phyloP scores from a whole-genome alignment of 148 eudicot species.

The Fagopyrum esculentum region DNA sequence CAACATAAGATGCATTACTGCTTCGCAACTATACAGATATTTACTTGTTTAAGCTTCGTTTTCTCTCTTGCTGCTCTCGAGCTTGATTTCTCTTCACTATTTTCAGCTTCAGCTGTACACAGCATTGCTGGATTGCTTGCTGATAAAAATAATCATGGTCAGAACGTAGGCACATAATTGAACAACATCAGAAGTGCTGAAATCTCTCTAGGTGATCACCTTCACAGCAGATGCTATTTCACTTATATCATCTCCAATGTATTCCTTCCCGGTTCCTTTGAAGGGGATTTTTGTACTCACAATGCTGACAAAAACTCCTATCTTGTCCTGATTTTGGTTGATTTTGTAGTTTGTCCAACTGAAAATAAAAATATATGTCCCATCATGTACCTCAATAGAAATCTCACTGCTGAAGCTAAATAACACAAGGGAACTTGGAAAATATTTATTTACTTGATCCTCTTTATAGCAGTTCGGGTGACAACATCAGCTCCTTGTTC shows the following conservation, averaged over 20 bases:
- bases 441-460: constrained; percentile 62
- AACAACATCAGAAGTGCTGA: not conserved
- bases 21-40: not conserved
- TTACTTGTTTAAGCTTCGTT: constrained; percentile 87
- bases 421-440: not conserved
- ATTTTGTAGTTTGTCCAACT: constrained; percentile 97
- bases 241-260: constrained; percentile 96
- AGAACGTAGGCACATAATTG: not conserved
- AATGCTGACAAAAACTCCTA: constrained; percentile 97
- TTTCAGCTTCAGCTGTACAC: constrained; percentile 83
- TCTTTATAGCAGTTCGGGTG: constrained; percentile 85
- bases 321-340: constrained; percentile 90
- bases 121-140: constrained; percentile 91
- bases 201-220: constrained; percentile 29
- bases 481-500: constrained; percentile 99
- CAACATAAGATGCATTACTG: not conserved
- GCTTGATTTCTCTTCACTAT: constrained; percentile 91
- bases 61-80: constrained; percentile 98
- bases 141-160: constrained; percentile 20
- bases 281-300: constrained; percentile 99
- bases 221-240: constrained; percentile 95
- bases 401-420: constrained; percentile 2
- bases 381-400: not conserved
- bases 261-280: constrained; percentile 99
- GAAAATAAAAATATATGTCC: constrained; percentile 29